Base-by-base conservation (phyloP, 805 yeast genomes). In the Wickerhamomyces subpelliculosus region DNA sequence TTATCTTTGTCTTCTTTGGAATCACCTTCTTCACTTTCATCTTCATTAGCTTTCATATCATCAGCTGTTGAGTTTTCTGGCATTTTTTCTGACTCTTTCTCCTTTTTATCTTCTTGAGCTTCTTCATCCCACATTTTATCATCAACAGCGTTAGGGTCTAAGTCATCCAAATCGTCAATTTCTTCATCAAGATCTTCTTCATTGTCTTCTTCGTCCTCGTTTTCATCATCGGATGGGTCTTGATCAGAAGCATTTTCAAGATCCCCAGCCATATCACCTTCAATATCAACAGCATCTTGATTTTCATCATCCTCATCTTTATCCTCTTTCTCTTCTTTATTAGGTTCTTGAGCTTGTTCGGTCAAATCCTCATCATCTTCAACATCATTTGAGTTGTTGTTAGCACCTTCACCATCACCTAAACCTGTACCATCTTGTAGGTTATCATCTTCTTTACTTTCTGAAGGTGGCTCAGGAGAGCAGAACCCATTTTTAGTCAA, bases 41-140 rank as follows among this genome's bases (percentile, higher is more conserved):
- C 65, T 22, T 59, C 68, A 14, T 57, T 55, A 9, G 69, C 69
- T 41, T 63, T 57, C 21, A 67, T 55, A 32, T 67, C 68, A 34
- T 66, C 76, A 27, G 76, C 61, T 29, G 70, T 64, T 2, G 76
- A 62, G 41, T 72, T 67, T 11, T 80, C 77, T 4, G 86, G 79
- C 64, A 78, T 62, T 40, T 73, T 67, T 21, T 88, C 95, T 8
- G 89, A 71, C 31, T 87, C 85, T 55, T 88, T 88, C 52, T 88
- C 96, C 53, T 86, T 84, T 17, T 75, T 71, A 45, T 75, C 75
- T 13, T 80, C 87, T 40, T 78, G 72, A 11, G 82, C 84, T 56
- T 90, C 88, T 52, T 89, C 97, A 53, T 90, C 93, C 96, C 97
- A 90, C 96, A 87, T 87, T 62, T 87, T 90, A 48, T 90, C 97